Evolutionary conservation across 495 filamentous ascomycete genomes (phyloP).

Genomic region (Acidomyces sp.): DNA sequence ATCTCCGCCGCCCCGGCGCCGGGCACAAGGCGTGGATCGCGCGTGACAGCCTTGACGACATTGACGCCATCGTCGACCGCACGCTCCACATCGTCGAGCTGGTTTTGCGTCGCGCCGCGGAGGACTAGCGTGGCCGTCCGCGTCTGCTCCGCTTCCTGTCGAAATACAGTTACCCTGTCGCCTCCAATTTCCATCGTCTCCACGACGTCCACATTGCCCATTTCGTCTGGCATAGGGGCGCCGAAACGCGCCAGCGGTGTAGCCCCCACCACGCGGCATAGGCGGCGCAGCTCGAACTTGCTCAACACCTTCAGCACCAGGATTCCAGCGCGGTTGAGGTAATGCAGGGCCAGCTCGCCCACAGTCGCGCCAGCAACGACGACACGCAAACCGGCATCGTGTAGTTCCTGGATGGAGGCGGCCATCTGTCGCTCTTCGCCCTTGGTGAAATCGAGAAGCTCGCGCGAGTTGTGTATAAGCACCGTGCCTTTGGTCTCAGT

Average conservation of each 20-base stretch:
- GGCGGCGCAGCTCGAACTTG: conserved; percentile 87
- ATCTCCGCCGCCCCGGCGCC: conserved; percentile 94
- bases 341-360: conserved; percentile 92
- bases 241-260: conserved; percentile 90
- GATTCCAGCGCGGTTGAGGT: conserved; percentile 92
- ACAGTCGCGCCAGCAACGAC: conserved; percentile 82
- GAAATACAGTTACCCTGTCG: conserved; percentile 95
- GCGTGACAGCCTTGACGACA: conserved; percentile 95
- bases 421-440: conserved; percentile 91
- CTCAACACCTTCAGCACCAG: conserved; percentile 94
- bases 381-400: conserved; percentile 85
- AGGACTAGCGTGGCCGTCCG: conserved; percentile 91
- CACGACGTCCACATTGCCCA: conserved; percentile 87
- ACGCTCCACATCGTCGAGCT: conserved; percentile 92
- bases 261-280: conserved; percentile 93
- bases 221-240: conserved; percentile 98
- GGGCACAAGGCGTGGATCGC: conserved; percentile 78
- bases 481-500: conserved; percentile 99
- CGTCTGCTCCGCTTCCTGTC: conserved; percentile 86
- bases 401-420: conserved; percentile 79
- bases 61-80: conserved; percentile 98
- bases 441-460: conserved; percentile 97
- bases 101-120: conserved; percentile 91
- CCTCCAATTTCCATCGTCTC: conserved; percentile 98
- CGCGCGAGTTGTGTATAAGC: conserved; percentile 90